A percentile compares a stretch with the other conserved stretches of the same genome.
These are phyloP conservation scores for Penicillium psychrosexuale DNA, from an alignment of 2,329 filamentous ascomycete genomes.

Conservation along the genomic window DNA sequence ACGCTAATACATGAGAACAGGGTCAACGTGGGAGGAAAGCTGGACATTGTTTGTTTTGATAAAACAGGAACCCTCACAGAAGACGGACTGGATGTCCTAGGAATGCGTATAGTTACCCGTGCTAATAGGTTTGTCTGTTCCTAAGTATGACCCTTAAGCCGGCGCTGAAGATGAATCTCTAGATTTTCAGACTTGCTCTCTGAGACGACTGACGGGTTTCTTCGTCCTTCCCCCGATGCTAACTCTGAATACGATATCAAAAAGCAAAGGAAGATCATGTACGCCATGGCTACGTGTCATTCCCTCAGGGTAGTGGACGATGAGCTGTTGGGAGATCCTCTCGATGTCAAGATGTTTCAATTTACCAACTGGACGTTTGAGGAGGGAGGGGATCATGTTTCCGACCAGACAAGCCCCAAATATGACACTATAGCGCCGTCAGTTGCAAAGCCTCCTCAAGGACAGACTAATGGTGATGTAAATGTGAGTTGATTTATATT, in stretches of 20 bases:
- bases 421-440: constrained; percentile 74
- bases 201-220: constrained; percentile 53
- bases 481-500: constrained; percentile 17
- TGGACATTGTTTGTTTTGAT: constrained; percentile 96
- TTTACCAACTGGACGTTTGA: constrained; percentile 92
- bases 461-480: constrained; percentile 31
- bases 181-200: constrained; percentile 74
- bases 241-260: constrained; percentile 60
- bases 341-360: constrained; percentile 98
- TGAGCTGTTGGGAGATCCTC: constrained; percentile 85
- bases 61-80: constrained; percentile 98
- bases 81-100: constrained; percentile 90
- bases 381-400: constrained; percentile 69
- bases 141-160: neutral
- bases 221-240: constrained; percentile 52
- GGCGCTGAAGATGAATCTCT: constrained; percentile 13
- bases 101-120: constrained; percentile 72
- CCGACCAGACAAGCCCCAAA: constrained; percentile 65
- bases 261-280: constrained; percentile 68
- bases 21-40: constrained; percentile 92
- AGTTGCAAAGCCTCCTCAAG: constrained; percentile 71
- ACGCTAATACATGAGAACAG: constrained; percentile 38
- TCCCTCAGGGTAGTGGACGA: constrained; percentile 82
- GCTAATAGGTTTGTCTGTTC: constrained; percentile 43
- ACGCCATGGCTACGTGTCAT: constrained; percentile 97